Percentiles rank a stretch among this genome's conserved stretches.
phyloP scores from a whole-genome alignment of 2,329 filamentous ascomycete species.

The Diaporthe humulicola region DNA sequence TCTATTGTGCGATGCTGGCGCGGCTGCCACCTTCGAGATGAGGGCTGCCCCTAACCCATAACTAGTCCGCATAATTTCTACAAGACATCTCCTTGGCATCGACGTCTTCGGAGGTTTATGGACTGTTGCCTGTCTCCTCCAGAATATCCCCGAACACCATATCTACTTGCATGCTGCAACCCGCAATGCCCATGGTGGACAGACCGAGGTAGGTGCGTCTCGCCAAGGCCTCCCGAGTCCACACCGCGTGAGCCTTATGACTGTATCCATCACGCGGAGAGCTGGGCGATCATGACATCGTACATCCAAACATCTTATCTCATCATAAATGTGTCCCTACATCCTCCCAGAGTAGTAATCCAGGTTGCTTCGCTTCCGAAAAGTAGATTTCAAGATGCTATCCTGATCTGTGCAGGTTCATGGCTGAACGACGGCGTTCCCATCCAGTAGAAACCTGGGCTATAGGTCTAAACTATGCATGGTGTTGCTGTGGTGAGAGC shows the following conservation, averaged over 20 bases:
- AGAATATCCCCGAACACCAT: not conserved
- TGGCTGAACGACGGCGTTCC: not conserved
- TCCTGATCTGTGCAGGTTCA: not conserved
- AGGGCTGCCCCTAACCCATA: not conserved
- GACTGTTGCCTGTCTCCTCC: not conserved
- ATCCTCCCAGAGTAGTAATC: not conserved
- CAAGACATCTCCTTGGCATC: not conserved
- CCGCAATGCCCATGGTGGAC: not conserved
- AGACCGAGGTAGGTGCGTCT: not conserved
- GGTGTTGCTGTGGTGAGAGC: conserved; percentile 14
- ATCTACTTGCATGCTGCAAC: not conserved
- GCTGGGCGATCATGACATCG: not conserved
- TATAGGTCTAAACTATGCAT: not conserved
- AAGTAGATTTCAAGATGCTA: not conserved
- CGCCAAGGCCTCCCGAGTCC: not conserved
- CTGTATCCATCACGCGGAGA: not conserved
- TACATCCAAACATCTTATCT: not conserved
- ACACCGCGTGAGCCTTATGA: not conserved
- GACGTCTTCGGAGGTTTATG: not conserved
- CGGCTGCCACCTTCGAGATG: not conserved
- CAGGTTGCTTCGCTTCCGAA: not conserved
- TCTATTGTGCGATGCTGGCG: not conserved
- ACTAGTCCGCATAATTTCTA: not conserved
- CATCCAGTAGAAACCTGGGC: not conserved
- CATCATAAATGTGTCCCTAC: not conserved